Evolutionary conservation across 345 rosid genomes (phyloP), one percentile per base, ranked within the genome.

Genomic region (Lepidium sativum): DNA sequence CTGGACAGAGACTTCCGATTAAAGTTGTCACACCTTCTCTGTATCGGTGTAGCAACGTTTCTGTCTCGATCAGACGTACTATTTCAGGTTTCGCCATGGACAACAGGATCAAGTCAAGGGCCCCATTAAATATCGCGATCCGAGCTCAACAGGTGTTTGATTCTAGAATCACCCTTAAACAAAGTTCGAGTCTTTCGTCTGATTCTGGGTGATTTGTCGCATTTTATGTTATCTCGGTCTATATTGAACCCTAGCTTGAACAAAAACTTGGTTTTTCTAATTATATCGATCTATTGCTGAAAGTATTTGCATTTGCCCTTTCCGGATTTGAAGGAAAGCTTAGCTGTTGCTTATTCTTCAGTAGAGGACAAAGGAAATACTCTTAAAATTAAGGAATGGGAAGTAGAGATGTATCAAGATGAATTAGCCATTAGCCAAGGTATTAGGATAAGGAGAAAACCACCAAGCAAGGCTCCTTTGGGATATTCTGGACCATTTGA

Each of bases 401-500:
- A 92, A 71, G 80, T 83, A 63, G 80, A 77, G 63, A 89, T 89
- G 96, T 77, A 82, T 32, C 89, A 78, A 25, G 56, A 86, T 11
- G 95, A 94, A 72, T 49, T 94, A 40, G 95, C 89, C 8, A 81
- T 79, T 4, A 77, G 77, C 64, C 99, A 94, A 55, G 96, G 99
- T n/a, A 88, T 90, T 31, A 79, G 80, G 68, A 90, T 94, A 55
- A 78, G 95, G 74, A 71, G 99, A 32, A 73, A 84, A 61, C 90
- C 91, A 0, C 84, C 86, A 2, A 78, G 75, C 4, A 86, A 90
- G 9, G 92, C 88, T 16, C 95, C 99, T 42, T 54, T 75, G 71
- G 95, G 89, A 53, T 88, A 94, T 16, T 85, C 84, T 53, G 97
- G 99, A 33, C 96, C 96, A 2, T 86, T 90, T 59, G 86, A 90